These are phyloP conservation scores for Porcisia deanei DNA, from an alignment of 208 protist species.

Conservation along the genomic window DNA sequence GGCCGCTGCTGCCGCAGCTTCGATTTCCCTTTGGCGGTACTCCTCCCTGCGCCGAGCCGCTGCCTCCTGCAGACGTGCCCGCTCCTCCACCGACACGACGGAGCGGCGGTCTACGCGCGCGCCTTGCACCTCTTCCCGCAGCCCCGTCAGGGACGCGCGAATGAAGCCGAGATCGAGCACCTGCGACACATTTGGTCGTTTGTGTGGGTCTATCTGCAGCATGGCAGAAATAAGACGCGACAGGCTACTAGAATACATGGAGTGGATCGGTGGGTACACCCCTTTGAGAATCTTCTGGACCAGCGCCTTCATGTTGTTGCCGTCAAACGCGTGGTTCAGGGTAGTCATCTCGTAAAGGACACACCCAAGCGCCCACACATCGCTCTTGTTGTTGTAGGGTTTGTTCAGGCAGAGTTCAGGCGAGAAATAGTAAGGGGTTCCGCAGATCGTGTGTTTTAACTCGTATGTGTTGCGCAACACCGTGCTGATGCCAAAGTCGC, in stretches of 20 bases:
- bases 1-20: conserved; percentile 45
- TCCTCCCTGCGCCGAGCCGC: conserved; percentile 47
- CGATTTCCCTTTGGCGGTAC: conserved; percentile 47
- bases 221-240: conserved; percentile 78
- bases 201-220: conserved; percentile 84
- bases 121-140: conserved; percentile 64
- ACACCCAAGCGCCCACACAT: conserved; percentile 92
- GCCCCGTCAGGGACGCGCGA: conserved; percentile 59
- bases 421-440: conserved; percentile 96
- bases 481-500: conserved; percentile 93
- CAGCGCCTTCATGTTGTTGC: conserved; percentile 88
- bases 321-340: conserved; percentile 90
- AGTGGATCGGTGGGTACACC: conserved; percentile 79
- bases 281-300: conserved; percentile 92
- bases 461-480: conserved; percentile 91
- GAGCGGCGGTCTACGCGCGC: conserved; percentile 50
- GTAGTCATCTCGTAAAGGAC: conserved; percentile 92
- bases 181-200: conserved; percentile 80
- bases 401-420: conserved; percentile 94
- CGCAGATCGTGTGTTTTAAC: conserved; percentile 92
- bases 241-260: conserved; percentile 72
- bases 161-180: conserved; percentile 81
- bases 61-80: conserved; percentile 41
- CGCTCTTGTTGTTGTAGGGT: conserved; percentile 95
- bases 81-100: conserved; percentile 49